phyloP scores from a whole-genome alignment of 306 rosid genomes.

The Cucumis melo region DNA sequence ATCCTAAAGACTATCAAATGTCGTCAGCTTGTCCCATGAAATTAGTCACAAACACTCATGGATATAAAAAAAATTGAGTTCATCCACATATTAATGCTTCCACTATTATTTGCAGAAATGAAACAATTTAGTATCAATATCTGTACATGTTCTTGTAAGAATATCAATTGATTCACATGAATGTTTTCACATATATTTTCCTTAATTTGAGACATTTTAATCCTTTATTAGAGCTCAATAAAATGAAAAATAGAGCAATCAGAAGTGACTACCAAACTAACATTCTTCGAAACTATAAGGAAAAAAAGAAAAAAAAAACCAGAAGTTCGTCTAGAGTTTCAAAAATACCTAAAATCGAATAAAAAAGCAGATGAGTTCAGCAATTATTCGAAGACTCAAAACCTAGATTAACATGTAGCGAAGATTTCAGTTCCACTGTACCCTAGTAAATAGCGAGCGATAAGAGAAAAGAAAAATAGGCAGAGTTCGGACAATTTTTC shows the following conservation, averaged over 20 bases:
- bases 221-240: not conserved
- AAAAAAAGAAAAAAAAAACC: not conserved
- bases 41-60: no score
- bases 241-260: not conserved
- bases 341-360: not conserved
- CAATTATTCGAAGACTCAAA: not conserved
- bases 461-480: not conserved
- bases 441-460: not conserved
- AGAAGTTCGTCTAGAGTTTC: not conserved
- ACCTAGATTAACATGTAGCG: not conserved
- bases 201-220: not conserved
- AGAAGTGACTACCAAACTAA: not conserved
- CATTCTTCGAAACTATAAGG: not conserved
- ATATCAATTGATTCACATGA: not conserved
- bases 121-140: not conserved
- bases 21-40: no score
- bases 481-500: not conserved
- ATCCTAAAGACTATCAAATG: no score
- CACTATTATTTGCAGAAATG: not conserved
- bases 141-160: not conserved
- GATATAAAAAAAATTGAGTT: not conserved
- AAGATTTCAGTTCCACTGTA: not conserved
- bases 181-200: not conserved
- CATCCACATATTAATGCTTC: not conserved
- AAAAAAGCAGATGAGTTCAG: not conserved